Base-by-base conservation (phyloP, 306 rosid species). In the Cicer pinnatifidum region DNA sequence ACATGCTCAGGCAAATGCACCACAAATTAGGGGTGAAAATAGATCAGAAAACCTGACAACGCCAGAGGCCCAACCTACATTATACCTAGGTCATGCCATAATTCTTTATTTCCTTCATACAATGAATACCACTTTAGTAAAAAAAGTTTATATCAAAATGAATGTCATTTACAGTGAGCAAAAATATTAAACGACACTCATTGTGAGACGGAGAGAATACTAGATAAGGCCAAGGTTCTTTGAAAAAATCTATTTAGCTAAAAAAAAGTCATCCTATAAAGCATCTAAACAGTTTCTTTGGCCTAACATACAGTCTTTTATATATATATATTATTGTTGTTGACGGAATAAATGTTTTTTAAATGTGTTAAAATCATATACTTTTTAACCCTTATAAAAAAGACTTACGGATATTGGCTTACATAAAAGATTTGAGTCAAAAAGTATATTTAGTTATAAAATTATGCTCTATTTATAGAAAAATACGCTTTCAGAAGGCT, bases 1-100 rank as follows among this genome's bases (percentile, higher is more conserved):
- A 62, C 1, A 57, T 28, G 64, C 8, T 57, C 63, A 38, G 13
- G 39, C 38, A 33, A 61, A 46, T 73, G 38, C 70, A 57, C 60
- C 48, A 35, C 50, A 58, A 58, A 35, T 28, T 58, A 58, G 5
- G 41, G 41, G 8, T 6, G 41, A 28, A 58, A 58, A 28, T 12
- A 28, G 15, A 41, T 33, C 16, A 28, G 16, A 33, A 7, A 6
- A 9, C 3, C 8, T 1, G 8, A 9, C 38, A 20, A 3, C 0
- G 38, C 62, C 3, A 20, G 23, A 28, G 35, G 35, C 5, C 5
- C 52, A 5, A 6, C 62, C 62, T 56, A 5, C 13, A 23, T 20
- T 56, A 19, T 3, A 51, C 0, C 56, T 37, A 20, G 1, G 61
- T 54, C 10, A 54, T 35, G 11, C n/a, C 61, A 54, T 51, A 51